These are phyloP conservation scores for Penicillium sclerotiorum DNA, from an alignment of 2,329 filamentous ascomycete genomes.

Conservation along the genomic window DNA sequence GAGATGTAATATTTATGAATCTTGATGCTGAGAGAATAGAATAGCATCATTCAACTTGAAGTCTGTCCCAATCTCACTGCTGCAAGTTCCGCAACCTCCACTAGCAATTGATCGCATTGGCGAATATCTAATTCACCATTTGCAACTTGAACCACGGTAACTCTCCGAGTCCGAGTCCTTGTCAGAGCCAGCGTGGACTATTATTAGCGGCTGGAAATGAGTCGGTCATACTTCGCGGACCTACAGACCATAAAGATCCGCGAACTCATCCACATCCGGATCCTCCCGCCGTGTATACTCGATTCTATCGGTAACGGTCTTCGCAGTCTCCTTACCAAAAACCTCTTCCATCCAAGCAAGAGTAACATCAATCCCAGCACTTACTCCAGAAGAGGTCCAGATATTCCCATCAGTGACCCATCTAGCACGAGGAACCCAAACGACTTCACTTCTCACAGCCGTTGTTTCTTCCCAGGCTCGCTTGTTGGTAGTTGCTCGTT, in stretches of 20 bases:
- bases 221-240: no score
- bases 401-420: constrained; percentile 68
- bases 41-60: no score
- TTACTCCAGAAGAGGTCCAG: constrained; percentile 67
- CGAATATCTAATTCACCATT: no score
- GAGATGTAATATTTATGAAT: no score
- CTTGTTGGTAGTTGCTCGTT: constrained; percentile 69
- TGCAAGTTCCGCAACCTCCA: no score
- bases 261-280: constrained; percentile 58
- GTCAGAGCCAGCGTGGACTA: no score
- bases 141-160: no score
- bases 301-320: constrained; percentile 51
- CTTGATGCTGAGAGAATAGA: no score
- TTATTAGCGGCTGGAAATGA: no score
- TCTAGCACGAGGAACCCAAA: constrained; percentile 64
- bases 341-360: constrained; percentile 59
- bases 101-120: no score
- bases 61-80: no score
- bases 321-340: constrained; percentile 57
- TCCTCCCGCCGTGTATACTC: constrained; percentile 63
- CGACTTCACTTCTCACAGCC: constrained; percentile 52
- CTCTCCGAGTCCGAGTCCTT: no score
- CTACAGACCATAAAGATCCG: constrained; percentile 35
- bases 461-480: constrained; percentile 55
- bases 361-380: constrained; percentile 64